Evolutionary conservation across 179 eudicot genomes (phyloP).

Genomic region (Corrigiola litoralis): DNA sequence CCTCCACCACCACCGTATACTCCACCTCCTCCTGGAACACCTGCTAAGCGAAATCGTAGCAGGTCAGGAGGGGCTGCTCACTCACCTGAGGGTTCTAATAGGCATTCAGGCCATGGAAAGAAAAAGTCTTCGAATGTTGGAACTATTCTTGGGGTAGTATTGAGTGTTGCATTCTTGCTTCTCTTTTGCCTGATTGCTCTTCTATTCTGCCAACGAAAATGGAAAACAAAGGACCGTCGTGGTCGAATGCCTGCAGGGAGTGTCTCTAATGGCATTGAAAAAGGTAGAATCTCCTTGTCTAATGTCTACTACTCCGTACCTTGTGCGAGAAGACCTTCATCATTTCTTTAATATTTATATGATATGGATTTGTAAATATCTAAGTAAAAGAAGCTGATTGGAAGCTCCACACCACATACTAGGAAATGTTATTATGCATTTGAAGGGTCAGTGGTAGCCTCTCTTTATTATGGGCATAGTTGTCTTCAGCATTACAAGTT

Average conservation of each 20-base stretch:
- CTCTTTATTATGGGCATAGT: too few species aligned
- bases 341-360: neutral
- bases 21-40: conserved; percentile 80
- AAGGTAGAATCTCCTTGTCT: conserved; percentile 36
- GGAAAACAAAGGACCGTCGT: conserved; percentile 43
- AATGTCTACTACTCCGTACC: neutral
- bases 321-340: too few species aligned
- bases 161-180: conserved; percentile 47
- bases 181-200: conserved; percentile 52
- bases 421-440: neutral
- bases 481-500: too few species aligned
- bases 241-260: conserved; percentile 46
- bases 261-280: conserved; percentile 46
- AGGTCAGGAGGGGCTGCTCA: conserved; percentile 37
- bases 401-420: neutral
- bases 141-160: conserved; percentile 61
- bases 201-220: conserved; percentile 51
- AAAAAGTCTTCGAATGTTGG: conserved; percentile 53
- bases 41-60: conserved; percentile 40
- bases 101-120: conserved; percentile 36
- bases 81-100: conserved; percentile 39
- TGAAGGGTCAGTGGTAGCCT: too few species aligned
- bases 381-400: neutral
- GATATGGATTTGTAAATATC: too few species aligned
- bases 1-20: conserved; percentile 93